Conservation (phyloP, 2,329 filamentous ascomycete species). For the Colletotrichum lindemuthianum region DNA sequence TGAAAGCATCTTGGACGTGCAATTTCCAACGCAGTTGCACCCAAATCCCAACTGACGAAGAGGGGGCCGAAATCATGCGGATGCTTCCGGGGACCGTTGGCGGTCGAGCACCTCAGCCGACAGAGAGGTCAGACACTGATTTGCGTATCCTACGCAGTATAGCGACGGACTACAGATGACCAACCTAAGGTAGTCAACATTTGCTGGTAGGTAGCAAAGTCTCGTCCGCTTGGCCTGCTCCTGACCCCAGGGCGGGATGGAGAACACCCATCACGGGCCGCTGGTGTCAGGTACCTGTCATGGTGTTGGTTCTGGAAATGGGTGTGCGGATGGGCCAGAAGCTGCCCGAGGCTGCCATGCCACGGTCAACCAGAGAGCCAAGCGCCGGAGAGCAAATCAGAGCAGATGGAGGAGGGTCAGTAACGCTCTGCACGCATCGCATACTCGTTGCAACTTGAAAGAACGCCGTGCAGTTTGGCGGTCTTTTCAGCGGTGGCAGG, state of each 20-base stretch:
- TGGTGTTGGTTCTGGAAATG: conserved; percentile 13
- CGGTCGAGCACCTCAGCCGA: neutral
- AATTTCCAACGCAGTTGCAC: conserved; percentile 18
- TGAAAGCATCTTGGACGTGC: conserved; percentile 33
- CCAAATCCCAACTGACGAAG: conserved; percentile 3
- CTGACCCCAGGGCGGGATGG: conserved; percentile 17
- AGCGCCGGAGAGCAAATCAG: conserved; percentile 18
- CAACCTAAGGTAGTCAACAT: too few relatives aligned
- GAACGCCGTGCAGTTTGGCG: too few relatives aligned
- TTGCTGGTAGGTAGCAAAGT: too few relatives aligned
- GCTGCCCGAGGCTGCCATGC: conserved; percentile 3
- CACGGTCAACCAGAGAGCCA: conserved; percentile 10
- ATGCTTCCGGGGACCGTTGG: conserved; percentile 23
- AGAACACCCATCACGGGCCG: conserved; percentile 7
- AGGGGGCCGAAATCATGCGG: conserved; percentile 20
- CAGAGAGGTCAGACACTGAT: too few relatives aligned
- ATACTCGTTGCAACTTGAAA: too few relatives aligned
- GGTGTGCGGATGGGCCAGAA: conserved; percentile 25
- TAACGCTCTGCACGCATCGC: too few relatives aligned
- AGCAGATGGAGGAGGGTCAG: neutral
- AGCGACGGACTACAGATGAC: too few relatives aligned
- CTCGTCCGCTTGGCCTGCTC: neutral
- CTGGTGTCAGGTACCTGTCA: conserved; percentile 30
- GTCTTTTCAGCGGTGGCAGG: too few relatives aligned
- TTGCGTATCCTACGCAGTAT: neutral